These are phyloP conservation scores for Tetraselmis striata DNA, from an alignment of 139 green algal species.

Conservation along the genomic window DNA sequence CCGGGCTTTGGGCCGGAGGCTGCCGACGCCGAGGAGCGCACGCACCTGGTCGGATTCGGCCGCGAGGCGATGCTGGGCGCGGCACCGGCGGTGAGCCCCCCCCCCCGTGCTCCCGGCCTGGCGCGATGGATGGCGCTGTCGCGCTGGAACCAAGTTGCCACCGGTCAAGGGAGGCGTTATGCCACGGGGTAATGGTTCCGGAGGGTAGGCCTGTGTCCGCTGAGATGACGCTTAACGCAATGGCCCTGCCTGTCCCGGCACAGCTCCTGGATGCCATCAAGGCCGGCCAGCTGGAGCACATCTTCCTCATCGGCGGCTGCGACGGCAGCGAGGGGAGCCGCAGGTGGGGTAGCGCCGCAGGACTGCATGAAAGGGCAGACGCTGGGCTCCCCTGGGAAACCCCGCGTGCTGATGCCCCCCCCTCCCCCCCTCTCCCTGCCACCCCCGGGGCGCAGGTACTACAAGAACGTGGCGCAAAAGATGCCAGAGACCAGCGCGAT, in stretches of 20 bases:
- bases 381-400: too few species aligned
- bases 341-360: too few species aligned
- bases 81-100: conserved; percentile 2
- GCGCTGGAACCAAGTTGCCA: too few species aligned
- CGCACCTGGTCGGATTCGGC: conserved; percentile 26
- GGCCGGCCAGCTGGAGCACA: conserved; percentile 39
- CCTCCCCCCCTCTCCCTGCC: too few species aligned
- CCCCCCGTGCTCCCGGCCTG: too few species aligned
- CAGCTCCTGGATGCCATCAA: conserved; percentile 43
- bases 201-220: too few species aligned
- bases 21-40: conserved; percentile 12
- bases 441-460: too few species aligned
- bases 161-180: too few species aligned
- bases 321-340: conserved; percentile 50
- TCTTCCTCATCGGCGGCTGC: conserved; percentile 50
- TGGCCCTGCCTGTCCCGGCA: conserved; percentile 33
- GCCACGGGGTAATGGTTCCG: too few species aligned
- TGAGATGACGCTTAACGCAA: not conserved
- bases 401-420: too few species aligned
- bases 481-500: conserved; percentile 15
- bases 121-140: too few species aligned
- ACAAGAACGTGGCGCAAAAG: not conserved
- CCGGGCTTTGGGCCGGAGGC: conserved; percentile 18
- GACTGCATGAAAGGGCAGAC: too few species aligned
- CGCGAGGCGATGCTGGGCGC: conserved; percentile 31